A percentile compares a stretch with the other conserved stretches of the same genome.
Evolutionary conservation across 768 basidiomycete genomes (phyloP).

Genomic region (Rubroboletus pulcherrimus): DNA sequence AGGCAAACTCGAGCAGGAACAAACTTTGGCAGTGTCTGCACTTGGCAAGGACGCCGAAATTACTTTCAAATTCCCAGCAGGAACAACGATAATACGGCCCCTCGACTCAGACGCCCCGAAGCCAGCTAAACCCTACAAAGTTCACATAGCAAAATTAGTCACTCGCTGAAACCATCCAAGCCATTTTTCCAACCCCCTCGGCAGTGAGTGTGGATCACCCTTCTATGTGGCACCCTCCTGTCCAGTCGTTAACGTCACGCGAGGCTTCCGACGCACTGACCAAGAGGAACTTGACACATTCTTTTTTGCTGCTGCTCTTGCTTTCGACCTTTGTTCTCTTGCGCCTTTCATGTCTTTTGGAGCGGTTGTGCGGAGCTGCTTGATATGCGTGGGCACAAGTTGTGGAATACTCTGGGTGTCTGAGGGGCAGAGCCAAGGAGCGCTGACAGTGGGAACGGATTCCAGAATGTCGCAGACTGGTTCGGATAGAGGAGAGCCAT

Average conservation of each 20-base stretch:
- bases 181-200: not conserved
- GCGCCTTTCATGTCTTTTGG: slow-evolving; percentile 76
- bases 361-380: slow-evolving; percentile 72
- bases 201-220: not conserved
- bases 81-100: not conserved
- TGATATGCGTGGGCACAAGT: slow-evolving; percentile 72
- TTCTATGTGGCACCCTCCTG: slow-evolving; percentile 1
- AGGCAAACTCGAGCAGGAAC: not conserved
- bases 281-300: slow-evolving; percentile 10
- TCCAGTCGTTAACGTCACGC: slow-evolving; percentile 18
- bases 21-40: not conserved
- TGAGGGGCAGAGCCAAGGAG: slow-evolving; percentile 56
- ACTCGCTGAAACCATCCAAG: not conserved
- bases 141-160: not conserved
- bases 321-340: slow-evolving; percentile 53
- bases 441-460: slow-evolving; percentile 51
- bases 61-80: not conserved
- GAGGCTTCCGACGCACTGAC: slow-evolving; percentile 15
- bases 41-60: not conserved
- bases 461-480: slow-evolving; percentile 40
- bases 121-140: not conserved
- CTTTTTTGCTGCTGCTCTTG: slow-evolving; percentile 46
- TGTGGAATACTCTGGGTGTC: slow-evolving; percentile 13
- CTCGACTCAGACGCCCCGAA: not conserved
- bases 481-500: slow-evolving; percentile 37